phyloP scores from a whole-genome alignment of 768 basidiomycete genomes.

The Amanita subjunquillea region DNA sequence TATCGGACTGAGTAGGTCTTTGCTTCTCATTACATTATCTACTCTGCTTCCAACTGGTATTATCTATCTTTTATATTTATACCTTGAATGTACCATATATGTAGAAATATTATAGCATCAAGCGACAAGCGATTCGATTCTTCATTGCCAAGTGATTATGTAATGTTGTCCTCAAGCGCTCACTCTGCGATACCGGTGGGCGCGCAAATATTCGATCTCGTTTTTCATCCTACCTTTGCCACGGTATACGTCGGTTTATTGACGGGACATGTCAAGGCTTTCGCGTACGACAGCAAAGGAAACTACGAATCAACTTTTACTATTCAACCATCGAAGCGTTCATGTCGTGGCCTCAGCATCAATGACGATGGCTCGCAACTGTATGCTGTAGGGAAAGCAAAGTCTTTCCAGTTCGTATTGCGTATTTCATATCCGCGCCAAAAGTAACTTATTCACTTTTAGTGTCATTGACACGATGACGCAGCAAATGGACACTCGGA shows the following conservation, averaged over 20 bases:
- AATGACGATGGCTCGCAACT: slow-evolving; percentile 59
- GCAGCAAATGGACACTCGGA: slow-evolving; percentile 37
- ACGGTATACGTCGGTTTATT: slow-evolving; percentile 74
- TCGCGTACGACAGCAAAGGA: slow-evolving; percentile 66
- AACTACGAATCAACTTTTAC: slow-evolving; percentile 46
- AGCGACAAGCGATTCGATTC: too few relatives aligned
- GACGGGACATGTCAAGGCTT: slow-evolving; percentile 77
- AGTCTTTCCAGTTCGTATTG: slow-evolving; percentile 60
- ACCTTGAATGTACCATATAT: slow-evolving; percentile 1
- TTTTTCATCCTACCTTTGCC: slow-evolving; percentile 68
- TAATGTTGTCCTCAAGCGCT: slow-evolving; percentile 14
- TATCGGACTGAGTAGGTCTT: slow-evolving; percentile 25
- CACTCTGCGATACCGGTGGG: slow-evolving; percentile 46
- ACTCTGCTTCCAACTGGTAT: not conserved
- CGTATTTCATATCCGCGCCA: not conserved
- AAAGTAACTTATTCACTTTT: not conserved
- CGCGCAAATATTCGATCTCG: slow-evolving; percentile 82
- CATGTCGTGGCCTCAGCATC: slow-evolving; percentile 66
- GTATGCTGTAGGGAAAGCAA: slow-evolving; percentile 77
- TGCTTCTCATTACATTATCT: not conserved
- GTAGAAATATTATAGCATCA: not conserved
- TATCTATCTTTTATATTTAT: slow-evolving; percentile 1
- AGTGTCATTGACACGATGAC: slow-evolving; percentile 64
- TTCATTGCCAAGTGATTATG: not conserved
- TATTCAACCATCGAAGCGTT: slow-evolving; percentile 69